Conservation (phyloP, 2,329 filamentous ascomycete genomes). For the Magnaporthiopsis poae region DNA sequence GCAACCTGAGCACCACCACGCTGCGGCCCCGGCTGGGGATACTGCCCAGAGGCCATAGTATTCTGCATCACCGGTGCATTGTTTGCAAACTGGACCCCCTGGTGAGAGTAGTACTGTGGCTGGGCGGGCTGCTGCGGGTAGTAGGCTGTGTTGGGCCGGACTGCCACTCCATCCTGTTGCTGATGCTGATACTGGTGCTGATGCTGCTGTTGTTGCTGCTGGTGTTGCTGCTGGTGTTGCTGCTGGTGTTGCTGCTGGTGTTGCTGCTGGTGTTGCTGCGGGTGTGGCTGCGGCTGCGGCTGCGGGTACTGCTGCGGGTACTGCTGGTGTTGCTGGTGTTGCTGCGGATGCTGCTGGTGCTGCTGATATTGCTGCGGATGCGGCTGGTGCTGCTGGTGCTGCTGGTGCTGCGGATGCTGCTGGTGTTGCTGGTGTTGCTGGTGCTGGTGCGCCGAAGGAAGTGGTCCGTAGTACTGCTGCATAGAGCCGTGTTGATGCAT, state of each 20-base stretch:
- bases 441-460: slow-evolving; percentile 28
- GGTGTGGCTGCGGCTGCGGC: not conserved
- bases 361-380: slow-evolving; percentile 13
- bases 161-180: slow-evolving; percentile 22
- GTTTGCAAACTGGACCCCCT: slow-evolving; percentile 26
- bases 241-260: slow-evolving; percentile 16
- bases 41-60: slow-evolving; percentile 27
- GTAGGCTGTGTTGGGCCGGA: slow-evolving; percentile 31
- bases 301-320: too few species aligned
- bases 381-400: not conserved
- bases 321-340: too few species aligned
- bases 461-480: slow-evolving; percentile 33
- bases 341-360: slow-evolving; percentile 17
- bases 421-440: slow-evolving; percentile 14
- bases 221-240: slow-evolving; percentile 12
- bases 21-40: slow-evolving; percentile 18
- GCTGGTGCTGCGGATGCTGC: slow-evolving; percentile 13
- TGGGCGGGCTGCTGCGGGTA: slow-evolving; percentile 31
- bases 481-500: slow-evolving; percentile 33
- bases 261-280: slow-evolving; percentile 13
- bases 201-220: not conserved
- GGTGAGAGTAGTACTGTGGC: slow-evolving; percentile 35
- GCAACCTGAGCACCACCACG: slow-evolving; percentile 19
- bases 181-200: slow-evolving; percentile 14
- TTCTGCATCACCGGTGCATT: slow-evolving; percentile 24